phyloP scores from a whole-genome alignment of 441 rosid genomes.

The Flueggea neowawraea region DNA sequence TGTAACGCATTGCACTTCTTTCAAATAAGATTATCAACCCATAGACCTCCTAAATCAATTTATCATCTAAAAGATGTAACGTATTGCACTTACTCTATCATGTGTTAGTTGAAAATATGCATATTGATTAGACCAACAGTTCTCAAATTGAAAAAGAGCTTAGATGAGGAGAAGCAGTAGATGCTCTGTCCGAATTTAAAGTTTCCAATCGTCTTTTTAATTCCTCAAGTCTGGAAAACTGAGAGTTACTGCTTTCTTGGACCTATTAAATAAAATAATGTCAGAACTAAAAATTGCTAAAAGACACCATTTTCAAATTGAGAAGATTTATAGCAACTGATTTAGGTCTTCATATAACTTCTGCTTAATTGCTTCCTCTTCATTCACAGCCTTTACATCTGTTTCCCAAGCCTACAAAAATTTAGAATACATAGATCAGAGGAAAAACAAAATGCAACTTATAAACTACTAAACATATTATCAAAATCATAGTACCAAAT shows the following conservation, averaged over 20 bases:
- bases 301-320: neutral
- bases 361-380: slow-evolving; percentile 82
- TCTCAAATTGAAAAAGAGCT: slow-evolving; percentile 22
- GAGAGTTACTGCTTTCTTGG: slow-evolving; percentile 84
- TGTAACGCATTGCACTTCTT: no score
- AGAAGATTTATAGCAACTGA: slow-evolving; percentile 50
- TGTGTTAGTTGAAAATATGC: neutral
- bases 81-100: no score
- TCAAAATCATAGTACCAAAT: neutral
- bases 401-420: slow-evolving; percentile 60
- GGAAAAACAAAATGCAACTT: no score
- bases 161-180: slow-evolving; percentile 45
- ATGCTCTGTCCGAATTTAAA: slow-evolving; percentile 64
- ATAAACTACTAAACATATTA: no score
- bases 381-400: slow-evolving; percentile 59
- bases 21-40: no score
- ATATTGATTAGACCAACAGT: neutral
- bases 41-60: no score
- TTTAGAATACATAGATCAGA: no score
- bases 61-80: no score
- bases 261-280: slow-evolving; percentile 40
- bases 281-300: neutral
- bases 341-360: slow-evolving; percentile 81
- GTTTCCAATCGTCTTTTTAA: slow-evolving; percentile 83
- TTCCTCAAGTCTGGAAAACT: slow-evolving; percentile 85